Base-by-base conservation (phyloP, 352 stramenopile genomes). In the Phytophthora nicotianae region DNA sequence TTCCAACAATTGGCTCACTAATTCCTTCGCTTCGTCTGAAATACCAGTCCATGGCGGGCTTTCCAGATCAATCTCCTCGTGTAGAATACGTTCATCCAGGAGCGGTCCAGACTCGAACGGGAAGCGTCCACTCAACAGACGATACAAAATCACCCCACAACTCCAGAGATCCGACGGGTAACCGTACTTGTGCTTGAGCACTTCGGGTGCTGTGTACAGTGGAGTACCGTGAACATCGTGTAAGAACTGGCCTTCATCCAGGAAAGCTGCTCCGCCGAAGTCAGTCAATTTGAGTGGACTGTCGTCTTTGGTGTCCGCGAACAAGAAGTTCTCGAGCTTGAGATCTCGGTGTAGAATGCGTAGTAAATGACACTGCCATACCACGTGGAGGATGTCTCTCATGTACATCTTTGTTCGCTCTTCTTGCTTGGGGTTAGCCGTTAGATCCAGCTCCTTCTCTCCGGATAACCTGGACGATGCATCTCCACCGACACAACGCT, bases 291-390 rank as follows among this genome's bases (percentile, higher is more conserved):
- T 93, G 43, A 93, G 73, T 13, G 83, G 81, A 42, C 81, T 90
- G 19, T 74, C 72, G 8, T 84, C 69, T 17, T 78, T 73, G 3
- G 40, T 42, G 52, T 91, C 83, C 7, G 81, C 83, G 54, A 91
- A 91, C 19, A 93, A 43, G 24, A 93, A 93, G 62, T 93, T 93
- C 61, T 91, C 83, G 32, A 93, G 81, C 54, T 93, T 93, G 29
- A 93, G 65, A 42, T 93, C 83, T 58, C 81, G 65, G 48, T 91
- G 83, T 16, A 93, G 56, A 58, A 93, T 93, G 6, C 65, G 66
- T 35, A 93, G 64, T 40, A 89, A 68, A 65, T 93, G 83, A 45
- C 83, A 93, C 54, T 93, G 83, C 79, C 79, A 89, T 8, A 93
- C 81, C 6, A 93, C 84, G 57, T 93, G 82, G 17, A 93, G 50